Evolutionary conservation across 2,329 filamentous ascomycete genomes (phyloP), one percentile per base, ranked within the genome.

Genomic region (Venturia effusa): DNA sequence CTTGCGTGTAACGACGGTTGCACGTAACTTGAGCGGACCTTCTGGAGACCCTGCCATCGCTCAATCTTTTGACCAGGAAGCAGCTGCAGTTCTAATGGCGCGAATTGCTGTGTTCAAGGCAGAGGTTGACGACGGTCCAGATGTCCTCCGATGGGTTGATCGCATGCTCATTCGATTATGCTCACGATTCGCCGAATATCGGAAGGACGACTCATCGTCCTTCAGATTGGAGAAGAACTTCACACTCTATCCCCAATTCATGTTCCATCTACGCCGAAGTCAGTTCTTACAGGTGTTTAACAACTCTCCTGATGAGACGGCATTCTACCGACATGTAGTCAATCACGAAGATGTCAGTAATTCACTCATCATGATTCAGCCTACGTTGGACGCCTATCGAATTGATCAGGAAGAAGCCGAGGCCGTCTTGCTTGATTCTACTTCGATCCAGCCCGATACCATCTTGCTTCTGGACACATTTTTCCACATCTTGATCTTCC

Each of bases 201-300:
- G 94, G 67, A 99, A 99, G 78, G 94, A 99, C 73, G 94, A 99
- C 71, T 92, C 94, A 17, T 95, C 93, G 5, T 97, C 93, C 0
- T 99, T 99, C 85, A 86, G 92, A 41, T 73, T 77, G 43, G 94
- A 99, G 77, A 97, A 97, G 85, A 99, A 99, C 80, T 99, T 99
- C 73, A 97, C 93, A 0, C 83, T 99, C 19, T 99, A 99, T 73
- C 94, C 94, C 32, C 94, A 99, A 74, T 99, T 99, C 79, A 99
- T 99, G 94, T 99, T 99, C 82, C 94, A 99, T 76, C 83, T 99
- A 66, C 89, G 94, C 70, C 86, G 94, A 76, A 96, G 92, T 77
- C 94, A 97, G 76, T 99, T 99, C 81, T 78, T 99, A 68, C 94
- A 99, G 73, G 92, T 99, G 64, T 99, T 99, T 84, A 99, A 99